phyloP scores from a whole-genome alignment of 1,284 basidiomycete species.

The Trichosporon inkin region DNA sequence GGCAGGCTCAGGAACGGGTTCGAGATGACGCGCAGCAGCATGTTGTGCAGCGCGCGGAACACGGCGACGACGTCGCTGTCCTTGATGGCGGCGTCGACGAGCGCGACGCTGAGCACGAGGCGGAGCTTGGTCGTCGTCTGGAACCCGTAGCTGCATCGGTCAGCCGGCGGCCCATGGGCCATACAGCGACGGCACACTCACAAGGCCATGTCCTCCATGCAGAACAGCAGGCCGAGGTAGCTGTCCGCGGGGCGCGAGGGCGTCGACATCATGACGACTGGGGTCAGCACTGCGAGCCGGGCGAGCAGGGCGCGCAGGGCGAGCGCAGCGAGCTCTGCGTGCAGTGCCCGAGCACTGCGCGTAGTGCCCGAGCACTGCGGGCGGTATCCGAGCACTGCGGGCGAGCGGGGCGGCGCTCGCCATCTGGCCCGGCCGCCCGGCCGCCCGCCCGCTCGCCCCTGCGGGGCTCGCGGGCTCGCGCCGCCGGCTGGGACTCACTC shows the following conservation, averaged over 20 bases:
- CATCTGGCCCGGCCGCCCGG: too few relatives aligned
- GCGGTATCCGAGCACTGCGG: too few relatives aligned
- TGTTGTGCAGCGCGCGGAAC: constrained; percentile 47
- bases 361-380: too few relatives aligned
- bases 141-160: constrained; percentile 52
- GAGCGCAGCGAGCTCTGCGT: not conserved
- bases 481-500: too few relatives aligned
- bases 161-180: too few relatives aligned
- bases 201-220: constrained; percentile 52
- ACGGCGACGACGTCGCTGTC: constrained; percentile 50
- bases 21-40: constrained; percentile 35
- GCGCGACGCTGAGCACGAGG: constrained; percentile 46
- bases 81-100: constrained; percentile 51
- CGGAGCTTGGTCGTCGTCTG: constrained; percentile 46
- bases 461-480: too few relatives aligned
- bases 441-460: too few relatives aligned
- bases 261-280: constrained; percentile 45
- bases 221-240: constrained; percentile 49
- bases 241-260: constrained; percentile 45
- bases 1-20: constrained; percentile 47
- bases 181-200: too few relatives aligned
- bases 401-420: too few relatives aligned
- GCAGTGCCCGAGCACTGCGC: too few relatives aligned
- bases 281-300: constrained; percentile 13
- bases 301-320: not conserved